Conservation (phyloP, 2,329 filamentous ascomycete species). For the Colletotrichum sp. region DNA sequence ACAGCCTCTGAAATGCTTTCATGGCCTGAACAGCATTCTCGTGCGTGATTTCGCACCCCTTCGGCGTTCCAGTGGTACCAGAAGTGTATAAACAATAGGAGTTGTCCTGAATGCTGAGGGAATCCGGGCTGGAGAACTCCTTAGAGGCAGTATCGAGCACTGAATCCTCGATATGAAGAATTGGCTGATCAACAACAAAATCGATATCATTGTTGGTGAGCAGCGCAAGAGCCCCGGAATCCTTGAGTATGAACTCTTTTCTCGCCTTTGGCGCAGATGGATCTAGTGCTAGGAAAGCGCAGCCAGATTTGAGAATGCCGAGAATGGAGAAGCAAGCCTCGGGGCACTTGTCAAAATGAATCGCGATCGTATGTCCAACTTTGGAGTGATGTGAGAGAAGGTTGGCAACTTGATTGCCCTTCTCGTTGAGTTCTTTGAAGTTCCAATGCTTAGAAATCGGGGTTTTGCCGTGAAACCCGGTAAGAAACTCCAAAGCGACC, state of each 20-base stretch:
- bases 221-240: constrained; percentile 71
- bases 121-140: constrained; percentile 31
- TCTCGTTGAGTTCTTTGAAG: constrained; percentile 72
- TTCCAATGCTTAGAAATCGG: constrained; percentile 67
- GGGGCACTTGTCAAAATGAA: constrained; percentile 85
- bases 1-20: constrained; percentile 82
- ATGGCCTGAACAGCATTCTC: constrained; percentile 90
- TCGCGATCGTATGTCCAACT: constrained; percentile 69
- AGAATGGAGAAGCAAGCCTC: constrained; percentile 84
- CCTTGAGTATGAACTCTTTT: constrained; percentile 78
- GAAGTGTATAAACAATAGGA: constrained; percentile 90
- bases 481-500: constrained; percentile 78
- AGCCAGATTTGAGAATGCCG: constrained; percentile 82
- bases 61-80: constrained; percentile 84
- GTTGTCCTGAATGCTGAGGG: constrained; percentile 49
- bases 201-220: constrained; percentile 55
- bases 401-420: constrained; percentile 75
- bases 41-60: constrained; percentile 88
- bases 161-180: constrained; percentile 37
- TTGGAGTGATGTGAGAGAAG: constrained; percentile 58
- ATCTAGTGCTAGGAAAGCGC: constrained; percentile 82
- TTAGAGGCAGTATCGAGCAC: constrained; percentile 26
- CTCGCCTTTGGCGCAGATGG: constrained; percentile 73
- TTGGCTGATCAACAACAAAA: constrained; percentile 34
- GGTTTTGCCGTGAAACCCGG: constrained; percentile 51